Evolutionary conservation across 2,329 filamentous ascomycete genomes (phyloP), one percentile per base, ranked within the genome.

Genomic region (Zalaria obscura): DNA sequence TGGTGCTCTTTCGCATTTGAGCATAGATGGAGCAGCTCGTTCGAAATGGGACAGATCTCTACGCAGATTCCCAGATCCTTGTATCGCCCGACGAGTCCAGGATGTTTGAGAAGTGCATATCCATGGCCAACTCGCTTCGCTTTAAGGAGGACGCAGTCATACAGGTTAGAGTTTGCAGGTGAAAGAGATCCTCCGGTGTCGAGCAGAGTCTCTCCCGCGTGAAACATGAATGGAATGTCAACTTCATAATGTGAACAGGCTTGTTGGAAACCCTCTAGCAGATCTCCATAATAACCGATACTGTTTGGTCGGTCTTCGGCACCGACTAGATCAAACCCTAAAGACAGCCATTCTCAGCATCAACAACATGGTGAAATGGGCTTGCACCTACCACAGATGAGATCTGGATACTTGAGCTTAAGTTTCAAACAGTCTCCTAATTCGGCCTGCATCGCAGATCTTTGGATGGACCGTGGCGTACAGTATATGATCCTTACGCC

Each of bases 11-110:
- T 69, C 43, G 78, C 70, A 36, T 74, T 70, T 5, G 76, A 70
- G 39, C 78, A 82, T 11, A 87, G 67, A 29, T 82, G 80, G 11
- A 86, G 62, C 0, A 86, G 66, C 63, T 87, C 82, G 52, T 86
- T 87, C 1, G 80, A 85, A 39, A 85, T 84, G 0, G 81, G 82
- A 50, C 82, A 86, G 1, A 83, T 63, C 61, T 87, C 82, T n/a
- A 87, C 66, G 49, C 80, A 83, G 29, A 86, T 72, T 6, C 68
- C 66, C n/a, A 66, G 64, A 44, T 67, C 60, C 57, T 73, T 77
- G 70, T 84, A 82, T 39, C 70, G 62, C 47, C 77, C 63, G 59
- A 84, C 73, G n/a, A 85, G 62, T 32, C 73, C 62, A 0, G 76
- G 76, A 53, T 85, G 81, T 43, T 76, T 72, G 9, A 78, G 66